Conservation (phyloP, 345 rosid species). For the Salix caprea region DNA sequence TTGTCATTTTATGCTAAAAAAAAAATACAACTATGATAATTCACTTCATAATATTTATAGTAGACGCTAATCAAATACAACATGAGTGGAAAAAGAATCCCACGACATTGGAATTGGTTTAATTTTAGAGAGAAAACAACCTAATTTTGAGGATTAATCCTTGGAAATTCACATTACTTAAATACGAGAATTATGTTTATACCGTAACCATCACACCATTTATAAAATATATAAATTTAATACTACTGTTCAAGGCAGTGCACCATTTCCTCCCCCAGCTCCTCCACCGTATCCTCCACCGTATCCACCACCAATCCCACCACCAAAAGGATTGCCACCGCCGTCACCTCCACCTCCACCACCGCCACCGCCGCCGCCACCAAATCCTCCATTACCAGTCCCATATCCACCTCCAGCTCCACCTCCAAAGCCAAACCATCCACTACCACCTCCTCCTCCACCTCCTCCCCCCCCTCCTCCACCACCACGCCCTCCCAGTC, state of each 20-base stretch:
- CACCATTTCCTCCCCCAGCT: conserved; percentile 6
- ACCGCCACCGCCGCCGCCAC: background rate
- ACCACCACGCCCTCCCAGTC: background rate
- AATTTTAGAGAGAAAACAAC: background rate
- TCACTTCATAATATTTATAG: no score
- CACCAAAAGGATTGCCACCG: background rate
- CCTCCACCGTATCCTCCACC: conserved; percentile 15
- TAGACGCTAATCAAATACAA: background rate
- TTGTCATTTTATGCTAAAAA: no score
- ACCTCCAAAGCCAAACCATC: conserved; percentile 6
- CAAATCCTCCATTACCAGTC: background rate
- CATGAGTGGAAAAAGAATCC: background rate
- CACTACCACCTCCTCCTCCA: conserved; percentile 7
- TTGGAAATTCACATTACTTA: background rate
- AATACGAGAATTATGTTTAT: background rate
- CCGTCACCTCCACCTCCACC: background rate
- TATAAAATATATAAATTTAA: background rate
- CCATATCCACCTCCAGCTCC: conserved; percentile 2
- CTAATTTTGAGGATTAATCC: background rate
- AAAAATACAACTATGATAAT: no score
- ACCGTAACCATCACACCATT: no score
- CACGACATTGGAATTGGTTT: background rate
- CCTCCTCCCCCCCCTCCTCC: conserved; percentile 10
- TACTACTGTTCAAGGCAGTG: conserved; percentile 6
- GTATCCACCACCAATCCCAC: background rate